Base-by-base conservation (phyloP, 2,329 filamentous ascomycete species). In the Metarhizium sp. region DNA sequence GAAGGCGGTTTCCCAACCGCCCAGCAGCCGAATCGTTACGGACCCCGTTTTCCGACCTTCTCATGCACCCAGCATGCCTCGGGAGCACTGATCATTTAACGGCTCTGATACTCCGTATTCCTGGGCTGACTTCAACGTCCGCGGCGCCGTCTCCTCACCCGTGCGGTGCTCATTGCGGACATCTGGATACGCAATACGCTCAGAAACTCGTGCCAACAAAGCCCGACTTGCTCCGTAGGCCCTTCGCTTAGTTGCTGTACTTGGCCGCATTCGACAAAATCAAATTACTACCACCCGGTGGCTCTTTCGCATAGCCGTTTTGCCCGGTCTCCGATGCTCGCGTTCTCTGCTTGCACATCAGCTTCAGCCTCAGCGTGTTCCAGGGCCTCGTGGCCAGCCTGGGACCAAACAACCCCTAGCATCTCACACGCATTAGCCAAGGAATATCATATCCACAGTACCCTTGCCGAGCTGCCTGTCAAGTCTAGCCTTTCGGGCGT, bases 381-480 rank as follows among this genome's bases (percentile, higher is more conserved):
- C 18, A 10, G 25, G 45, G 43, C 34, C 30, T 53, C 43, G 29
- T 47, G 43, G 34, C 32, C 45, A 29, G 40, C 42, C 34, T 48
- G 13, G 13, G 13, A 30, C 52, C n/a, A 29, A 29, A 36, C 10
- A 49, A 46, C 18, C 51, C 40, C 29, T 36, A 36, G 34, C 25
- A 47, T n/a, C 42, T 46, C 42, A 50, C 34, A 42, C 47, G 47
- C 47, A 36, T 45, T 6, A 50, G 36, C 47, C 53, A 55, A 47
- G 49, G 13, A 20, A 16, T 6, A 14, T 13, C 42, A 52, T 52
- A 50, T 45, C 45, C 54, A 45, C 46, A 51, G 10, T 29, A 55
- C 46, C 42, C 54, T 49, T 55, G 54, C 50, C 4, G 16, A 45
- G 13, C 50, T 25, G 42, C n/a, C 42, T 5, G 16, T 25, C 42